Conservation (phyloP, 495 filamentous ascomycete species). For the Poronia punctata region DNA sequence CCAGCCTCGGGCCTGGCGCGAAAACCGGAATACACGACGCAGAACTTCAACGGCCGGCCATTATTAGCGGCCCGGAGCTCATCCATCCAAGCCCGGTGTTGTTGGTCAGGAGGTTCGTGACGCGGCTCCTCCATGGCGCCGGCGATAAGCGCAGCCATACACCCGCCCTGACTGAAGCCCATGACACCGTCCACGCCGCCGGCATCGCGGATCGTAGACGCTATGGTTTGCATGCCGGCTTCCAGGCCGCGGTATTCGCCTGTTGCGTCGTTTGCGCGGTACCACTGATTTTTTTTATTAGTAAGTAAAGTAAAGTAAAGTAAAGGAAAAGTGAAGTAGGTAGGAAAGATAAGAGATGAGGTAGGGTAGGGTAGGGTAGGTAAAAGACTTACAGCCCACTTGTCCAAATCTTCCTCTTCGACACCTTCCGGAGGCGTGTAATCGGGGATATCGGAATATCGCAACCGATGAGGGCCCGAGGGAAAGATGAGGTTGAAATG, state of each 20-base stretch:
- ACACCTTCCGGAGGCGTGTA: slow-evolving; percentile 32
- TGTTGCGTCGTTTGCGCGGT: slow-evolving; percentile 54
- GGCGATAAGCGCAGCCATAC: slow-evolving; percentile 53
- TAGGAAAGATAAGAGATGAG: not conserved
- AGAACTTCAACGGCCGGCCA: slow-evolving; percentile 66
- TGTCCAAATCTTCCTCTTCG: slow-evolving; percentile 46
- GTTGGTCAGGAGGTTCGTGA: not conserved
- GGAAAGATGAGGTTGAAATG: slow-evolving; percentile 55
- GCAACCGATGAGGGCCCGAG: slow-evolving; percentile 54
- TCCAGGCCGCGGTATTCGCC: slow-evolving; percentile 60
- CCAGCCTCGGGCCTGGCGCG: slow-evolving; percentile 46
- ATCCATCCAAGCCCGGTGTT: slow-evolving; percentile 24
- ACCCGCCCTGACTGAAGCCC: slow-evolving; percentile 71
- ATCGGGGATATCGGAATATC: slow-evolving; percentile 64
- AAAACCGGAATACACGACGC: slow-evolving; percentile 75
- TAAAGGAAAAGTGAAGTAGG: not conserved
- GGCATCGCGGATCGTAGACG: slow-evolving; percentile 47
- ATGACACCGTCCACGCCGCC: slow-evolving; percentile 64
- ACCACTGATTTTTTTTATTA: slow-evolving; percentile 49
- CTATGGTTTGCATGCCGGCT: slow-evolving; percentile 54
- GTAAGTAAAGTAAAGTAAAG: not conserved
- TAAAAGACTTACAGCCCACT: slow-evolving; percentile 45
- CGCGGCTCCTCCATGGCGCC: slow-evolving; percentile 54
- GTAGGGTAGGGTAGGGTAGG: not conserved
- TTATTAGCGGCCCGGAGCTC: slow-evolving; percentile 36